These are phyloP conservation scores for Microbotryomycetes sp. DNA, from an alignment of 1,284 basidiomycete genomes.

Conservation along the genomic window DNA sequence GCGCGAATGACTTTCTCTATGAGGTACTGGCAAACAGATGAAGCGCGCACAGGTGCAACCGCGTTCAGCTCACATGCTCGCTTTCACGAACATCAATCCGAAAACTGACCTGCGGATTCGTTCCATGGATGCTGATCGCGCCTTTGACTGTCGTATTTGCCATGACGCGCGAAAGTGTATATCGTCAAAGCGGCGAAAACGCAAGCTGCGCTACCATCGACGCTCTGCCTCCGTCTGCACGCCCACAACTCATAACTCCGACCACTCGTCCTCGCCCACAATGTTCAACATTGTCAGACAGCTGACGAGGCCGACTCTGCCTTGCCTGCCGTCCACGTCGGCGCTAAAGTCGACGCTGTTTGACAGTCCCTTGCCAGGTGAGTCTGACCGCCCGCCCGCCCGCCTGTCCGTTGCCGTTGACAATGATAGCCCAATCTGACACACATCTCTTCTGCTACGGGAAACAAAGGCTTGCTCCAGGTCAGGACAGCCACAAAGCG, in stretches of 20 bases:
- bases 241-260: not conserved
- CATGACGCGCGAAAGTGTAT: constrained; percentile 50
- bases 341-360: constrained; percentile 24
- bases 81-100: not conserved
- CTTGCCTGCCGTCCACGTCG: constrained; percentile 22
- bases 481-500: constrained; percentile 88
- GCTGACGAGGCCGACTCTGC: constrained; percentile 7
- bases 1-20: constrained; percentile 95
- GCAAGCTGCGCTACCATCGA: not conserved
- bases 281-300: not conserved
- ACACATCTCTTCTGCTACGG: not conserved
- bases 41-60: not conserved
- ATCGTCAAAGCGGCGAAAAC: too few relatives aligned
- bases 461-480: constrained; percentile 48
- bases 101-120: constrained; percentile 72
- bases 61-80: not conserved
- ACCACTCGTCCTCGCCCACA: not conserved
- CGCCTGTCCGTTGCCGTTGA: too few relatives aligned
- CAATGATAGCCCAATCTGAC: not conserved
- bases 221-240: not conserved
- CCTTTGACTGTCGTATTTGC: constrained; percentile 82
- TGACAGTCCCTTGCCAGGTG: constrained; percentile 21
- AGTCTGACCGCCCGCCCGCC: too few relatives aligned
- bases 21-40: constrained; percentile 58
- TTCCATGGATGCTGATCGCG: constrained; percentile 80